Conservation (phyloP, 805 yeast species). For the Monosporozyma servazzii region DNA sequence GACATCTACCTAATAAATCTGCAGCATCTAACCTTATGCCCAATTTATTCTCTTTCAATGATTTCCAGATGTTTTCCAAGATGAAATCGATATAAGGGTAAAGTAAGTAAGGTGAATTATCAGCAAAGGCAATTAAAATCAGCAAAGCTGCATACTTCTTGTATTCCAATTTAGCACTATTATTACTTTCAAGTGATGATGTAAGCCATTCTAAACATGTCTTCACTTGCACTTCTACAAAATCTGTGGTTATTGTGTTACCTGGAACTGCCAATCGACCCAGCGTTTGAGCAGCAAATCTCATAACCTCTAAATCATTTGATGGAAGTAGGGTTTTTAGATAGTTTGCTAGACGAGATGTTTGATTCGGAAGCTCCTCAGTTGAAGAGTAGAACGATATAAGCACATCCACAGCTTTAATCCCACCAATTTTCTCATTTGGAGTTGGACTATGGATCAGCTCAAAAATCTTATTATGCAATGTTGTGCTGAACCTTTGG, state of each 20-base stretch:
- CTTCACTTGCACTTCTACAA: slow-evolving; percentile 87
- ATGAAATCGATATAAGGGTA: slow-evolving; percentile 71
- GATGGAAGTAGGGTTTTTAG: slow-evolving; percentile 72
- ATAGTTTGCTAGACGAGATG: slow-evolving; percentile 86
- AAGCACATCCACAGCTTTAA: slow-evolving; percentile 79
- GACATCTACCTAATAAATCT: slow-evolving; percentile 63
- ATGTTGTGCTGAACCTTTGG: slow-evolving; percentile 70
- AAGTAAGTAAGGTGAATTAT: slow-evolving; percentile 75
- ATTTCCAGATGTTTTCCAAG: slow-evolving; percentile 78
- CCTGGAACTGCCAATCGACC: slow-evolving; percentile 88
- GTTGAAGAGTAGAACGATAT: slow-evolving; percentile 77
- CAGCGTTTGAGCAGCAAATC: slow-evolving; percentile 73
- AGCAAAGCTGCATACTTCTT: slow-evolving; percentile 87
- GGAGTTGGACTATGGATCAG: slow-evolving; percentile 67
- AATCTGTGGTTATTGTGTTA: slow-evolving; percentile 80
- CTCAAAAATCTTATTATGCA: slow-evolving; percentile 81
- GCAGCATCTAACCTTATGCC: slow-evolving; percentile 80
- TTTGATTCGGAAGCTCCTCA: slow-evolving; percentile 78
- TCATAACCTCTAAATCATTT: slow-evolving; percentile 76
- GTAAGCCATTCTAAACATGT: slow-evolving; percentile 86
- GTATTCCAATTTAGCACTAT: slow-evolving; percentile 64
- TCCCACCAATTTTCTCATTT: slow-evolving; percentile 76
- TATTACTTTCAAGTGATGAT: slow-evolving; percentile 34
- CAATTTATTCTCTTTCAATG: slow-evolving; percentile 69
- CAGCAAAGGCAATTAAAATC: slow-evolving; percentile 73